Percentiles rank a stretch among this genome's conserved stretches.
phyloP scores from a whole-genome alignment of 495 filamentous ascomycete genomes.

The Cercophora samala region DNA sequence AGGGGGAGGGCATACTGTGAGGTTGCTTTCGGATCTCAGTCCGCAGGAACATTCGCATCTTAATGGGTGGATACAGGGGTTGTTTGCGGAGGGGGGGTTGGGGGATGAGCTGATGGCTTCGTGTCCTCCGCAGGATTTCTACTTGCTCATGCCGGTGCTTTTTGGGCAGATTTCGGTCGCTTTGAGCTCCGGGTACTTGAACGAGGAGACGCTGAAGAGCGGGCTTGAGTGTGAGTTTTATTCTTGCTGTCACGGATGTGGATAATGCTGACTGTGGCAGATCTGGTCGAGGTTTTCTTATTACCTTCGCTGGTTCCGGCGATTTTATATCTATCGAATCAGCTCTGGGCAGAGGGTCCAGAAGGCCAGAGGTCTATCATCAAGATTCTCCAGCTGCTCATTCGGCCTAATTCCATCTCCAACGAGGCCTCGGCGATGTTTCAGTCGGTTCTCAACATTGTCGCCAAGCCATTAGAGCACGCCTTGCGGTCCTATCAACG shows the following conservation, averaged over 20 bases:
- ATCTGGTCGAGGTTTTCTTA: slow-evolving; percentile 84
- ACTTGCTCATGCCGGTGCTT: slow-evolving; percentile 81
- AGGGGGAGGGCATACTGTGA: slow-evolving; percentile 57
- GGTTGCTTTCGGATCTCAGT: slow-evolving; percentile 61
- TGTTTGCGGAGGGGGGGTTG: slow-evolving; percentile 75
- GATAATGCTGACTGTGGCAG: slow-evolving; percentile 35
- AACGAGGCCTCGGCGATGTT: slow-evolving; percentile 80
- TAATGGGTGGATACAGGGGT: slow-evolving; percentile 76
- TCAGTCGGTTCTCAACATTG: slow-evolving; percentile 74
- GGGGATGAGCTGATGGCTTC: slow-evolving; percentile 78
- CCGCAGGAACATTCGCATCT: slow-evolving; percentile 75
- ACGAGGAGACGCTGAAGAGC: slow-evolving; percentile 76
- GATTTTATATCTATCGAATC: slow-evolving; percentile 73
- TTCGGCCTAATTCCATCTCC: slow-evolving; percentile 73
- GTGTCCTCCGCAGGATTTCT: slow-evolving; percentile 92
- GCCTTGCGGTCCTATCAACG: slow-evolving; percentile 70
- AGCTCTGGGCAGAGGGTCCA: slow-evolving; percentile 63
- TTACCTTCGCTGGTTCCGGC: slow-evolving; percentile 82
- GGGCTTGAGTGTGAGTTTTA: slow-evolving; percentile 75
- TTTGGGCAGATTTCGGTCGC: slow-evolving; percentile 83
- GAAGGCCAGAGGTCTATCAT: slow-evolving; percentile 60
- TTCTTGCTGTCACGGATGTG: slow-evolving; percentile 7
- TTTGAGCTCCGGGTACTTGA: slow-evolving; percentile 63
- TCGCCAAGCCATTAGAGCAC: slow-evolving; percentile 71
- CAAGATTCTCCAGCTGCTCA: slow-evolving; percentile 70